Evolutionary conservation across 2,329 filamentous ascomycete genomes (phyloP), one percentile per base, ranked within the genome.

Genomic region (Scedosporium dehoogii): DNA sequence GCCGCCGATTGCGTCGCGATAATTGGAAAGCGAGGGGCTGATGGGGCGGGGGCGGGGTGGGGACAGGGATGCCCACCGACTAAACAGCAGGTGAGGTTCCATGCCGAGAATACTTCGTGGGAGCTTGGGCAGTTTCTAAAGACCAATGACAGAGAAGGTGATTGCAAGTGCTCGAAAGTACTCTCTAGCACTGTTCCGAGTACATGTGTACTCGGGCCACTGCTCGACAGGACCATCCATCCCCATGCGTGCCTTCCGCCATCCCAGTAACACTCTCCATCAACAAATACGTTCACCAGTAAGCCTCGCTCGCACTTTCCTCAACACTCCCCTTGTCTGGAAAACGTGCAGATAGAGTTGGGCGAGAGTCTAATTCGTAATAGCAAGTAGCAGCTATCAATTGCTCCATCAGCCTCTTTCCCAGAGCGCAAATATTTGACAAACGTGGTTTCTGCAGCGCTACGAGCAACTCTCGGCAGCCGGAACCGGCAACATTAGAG

Each of bases 1-100:
- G 51, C 51, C 51, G 51, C 51, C 51, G 51, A 55, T 55, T 55
- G 51, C 51, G 51, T 55, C 51, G 51, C 23, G 51, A 55, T 55
- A 55, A 55, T 55, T 55, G 18, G 51, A 55, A 55, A 55, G 51
- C 51, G 51, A 55, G 51, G 51, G 44, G 44, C 44, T 18, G 44
- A 48, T 18, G 44, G 44, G 51, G 51, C 51, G 51, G 51, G 51
- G 51, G 51, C 51, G 51, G 51, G 51, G 51, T 55, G 51, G 51
- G 51, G 23, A 55, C 18, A 23, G 12, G 18, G 12, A 55, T 18
- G 21, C 12, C 18, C 51, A 55, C 51, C 51, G 51, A 55, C 51
- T 14, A 4, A 48, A 48, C 44, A 48, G 44, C 18, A 23, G 51
- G 12, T 23, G 23, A 23, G 18, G 18, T 29, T 7, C 51, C 21